Conservation (phyloP, 768 basidiomycete species). For the Strobilomyces confusus region DNA sequence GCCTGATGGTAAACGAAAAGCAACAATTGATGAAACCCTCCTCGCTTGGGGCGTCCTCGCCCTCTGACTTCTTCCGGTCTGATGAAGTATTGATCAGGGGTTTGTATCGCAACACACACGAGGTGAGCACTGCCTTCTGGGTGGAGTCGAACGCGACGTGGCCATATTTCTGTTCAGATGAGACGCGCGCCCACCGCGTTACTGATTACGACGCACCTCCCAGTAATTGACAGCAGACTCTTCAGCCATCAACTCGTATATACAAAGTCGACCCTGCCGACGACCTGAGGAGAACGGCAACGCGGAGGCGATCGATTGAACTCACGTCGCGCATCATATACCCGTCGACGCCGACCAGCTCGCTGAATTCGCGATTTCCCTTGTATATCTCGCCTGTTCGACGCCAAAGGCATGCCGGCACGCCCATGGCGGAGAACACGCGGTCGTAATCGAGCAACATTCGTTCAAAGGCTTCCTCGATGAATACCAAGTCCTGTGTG, state of each 20-base stretch:
- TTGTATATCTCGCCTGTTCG: slow-evolving; percentile 99
- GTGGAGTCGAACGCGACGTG: slow-evolving; percentile 88
- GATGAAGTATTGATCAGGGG: slow-evolving; percentile 48
- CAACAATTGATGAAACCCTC: slow-evolving; percentile 83
- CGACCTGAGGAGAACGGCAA: neutral
- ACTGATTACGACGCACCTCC: slow-evolving; percentile 57
- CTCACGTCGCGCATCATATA: slow-evolving; percentile 83
- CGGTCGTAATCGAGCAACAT: slow-evolving; percentile 94
- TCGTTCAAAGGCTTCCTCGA: slow-evolving; percentile 97
- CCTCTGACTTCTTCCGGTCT: slow-evolving; percentile 29
- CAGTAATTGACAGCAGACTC: slow-evolving; percentile 96
- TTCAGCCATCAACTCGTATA: slow-evolving; percentile 98
- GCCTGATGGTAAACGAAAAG: slow-evolving; percentile 85
- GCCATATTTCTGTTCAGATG: slow-evolving; percentile 77
- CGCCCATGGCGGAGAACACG: slow-evolving; percentile 92
- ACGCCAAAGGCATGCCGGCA: slow-evolving; percentile 95
- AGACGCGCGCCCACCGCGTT: neutral
- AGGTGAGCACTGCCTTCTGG: slow-evolving; percentile 91
- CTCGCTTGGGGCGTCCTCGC: slow-evolving; percentile 40
- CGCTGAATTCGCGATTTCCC: slow-evolving; percentile 93
- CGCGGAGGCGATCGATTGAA: neutral
- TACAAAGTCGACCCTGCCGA: slow-evolving; percentile 78
- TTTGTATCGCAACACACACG: slow-evolving; percentile 81
- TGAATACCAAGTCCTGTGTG: slow-evolving; percentile 84
- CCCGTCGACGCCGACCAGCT: slow-evolving; percentile 83